Evolutionary conservation across 1,284 basidiomycete species (phyloP), one percentile per base, ranked within the genome.

Genomic region (Fomitopsis schrenkii): DNA sequence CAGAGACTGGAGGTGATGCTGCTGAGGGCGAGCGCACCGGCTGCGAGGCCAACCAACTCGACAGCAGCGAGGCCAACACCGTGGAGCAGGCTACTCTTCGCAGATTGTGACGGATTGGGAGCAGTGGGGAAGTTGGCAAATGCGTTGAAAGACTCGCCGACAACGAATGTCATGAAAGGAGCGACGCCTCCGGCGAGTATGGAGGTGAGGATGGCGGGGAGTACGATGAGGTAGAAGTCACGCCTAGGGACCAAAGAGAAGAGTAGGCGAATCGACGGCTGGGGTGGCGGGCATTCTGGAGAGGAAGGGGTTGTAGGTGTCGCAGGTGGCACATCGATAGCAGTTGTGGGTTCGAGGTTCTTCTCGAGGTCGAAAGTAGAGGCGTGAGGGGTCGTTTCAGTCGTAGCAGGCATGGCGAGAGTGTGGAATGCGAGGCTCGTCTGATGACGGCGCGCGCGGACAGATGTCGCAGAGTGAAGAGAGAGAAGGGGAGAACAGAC

Each of bases 151-250:
- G 89, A 87, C 58, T 91, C 83, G 35, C 97, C 96, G 65, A 98
- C 80, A 65, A 97, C 85, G 58, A 86, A 83, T 6, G 97, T 96
- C 95, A 98, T 98, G 79, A 93, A 93, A 0, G 97, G 94, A 0
- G 93, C 94, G 41, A 98, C 81, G 41, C 88, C 84, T 48, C 94
- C 93, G 0, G 88, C 82, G 46, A 85, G 75, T 44, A 94, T 62
- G 4, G 94, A 91, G 30, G 87, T 80, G 48, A 85, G 19, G 58
- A 91, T 67, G 3, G 91, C 94, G 1, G 96, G 96, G 30, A 89
- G 65, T 57, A 96, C 76, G 62, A 94, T 79, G 26, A 80, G 66
- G 55, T 85, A 68, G 60, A 82, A 68, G 67, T 92, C 85, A 52
- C 79, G 80, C 33, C 76, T 72, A 1, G 85, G 78, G 60, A 90